Evolutionary conservation across 2,329 filamentous ascomycete species (phyloP).

Genomic region (Elsinoe australis): DNA sequence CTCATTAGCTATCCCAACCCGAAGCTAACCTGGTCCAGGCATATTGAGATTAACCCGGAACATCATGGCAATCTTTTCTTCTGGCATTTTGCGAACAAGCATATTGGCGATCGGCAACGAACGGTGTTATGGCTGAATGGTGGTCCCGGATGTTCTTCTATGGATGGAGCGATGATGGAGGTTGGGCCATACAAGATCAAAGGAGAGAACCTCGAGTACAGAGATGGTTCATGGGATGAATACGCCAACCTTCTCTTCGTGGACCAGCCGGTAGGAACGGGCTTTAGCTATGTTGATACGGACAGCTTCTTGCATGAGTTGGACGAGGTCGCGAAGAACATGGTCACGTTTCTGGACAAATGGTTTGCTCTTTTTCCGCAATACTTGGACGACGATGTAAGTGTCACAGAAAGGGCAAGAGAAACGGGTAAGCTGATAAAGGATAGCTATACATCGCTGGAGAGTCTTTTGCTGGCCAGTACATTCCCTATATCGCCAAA

Average conservation of each 20-base stretch:
- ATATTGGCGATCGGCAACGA: conserved; percentile 84
- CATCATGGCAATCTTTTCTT: conserved; percentile 95
- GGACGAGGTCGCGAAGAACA: conserved; percentile 80
- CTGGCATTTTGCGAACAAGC: conserved; percentile 94
- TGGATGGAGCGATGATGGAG: conserved; percentile 95
- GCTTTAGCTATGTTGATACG: conserved; percentile 90
- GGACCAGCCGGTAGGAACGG: conserved; percentile 92
- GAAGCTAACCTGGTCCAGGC: conserved; percentile 45
- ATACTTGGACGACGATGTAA: conserved; percentile 82
- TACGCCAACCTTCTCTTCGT: conserved; percentile 96
- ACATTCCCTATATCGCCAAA: conserved; percentile 94
- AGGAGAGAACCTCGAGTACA: conserved; percentile 64
- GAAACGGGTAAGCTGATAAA: conserved; percentile 18
- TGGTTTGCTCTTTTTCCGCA: conserved; percentile 88
- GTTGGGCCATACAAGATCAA: conserved; percentile 86
- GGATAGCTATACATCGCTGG: conserved; percentile 81
- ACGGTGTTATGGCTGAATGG: conserved; percentile 97
- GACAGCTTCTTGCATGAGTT: conserved; percentile 80
- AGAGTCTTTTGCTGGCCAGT: conserved; percentile 90
- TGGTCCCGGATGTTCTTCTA: conserved; percentile 91
- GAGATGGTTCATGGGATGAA: conserved; percentile 97
- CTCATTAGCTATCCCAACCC: conserved; percentile 22
- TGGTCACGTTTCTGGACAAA: conserved; percentile 81
- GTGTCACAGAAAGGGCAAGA: conserved; percentile 31
- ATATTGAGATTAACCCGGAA: conserved; percentile 80